Percentiles rank a stretch among this genome's conserved stretches.
Conservation (phyloP, 495 filamentous ascomycete genomes). For the Patellaria atrata region DNA sequence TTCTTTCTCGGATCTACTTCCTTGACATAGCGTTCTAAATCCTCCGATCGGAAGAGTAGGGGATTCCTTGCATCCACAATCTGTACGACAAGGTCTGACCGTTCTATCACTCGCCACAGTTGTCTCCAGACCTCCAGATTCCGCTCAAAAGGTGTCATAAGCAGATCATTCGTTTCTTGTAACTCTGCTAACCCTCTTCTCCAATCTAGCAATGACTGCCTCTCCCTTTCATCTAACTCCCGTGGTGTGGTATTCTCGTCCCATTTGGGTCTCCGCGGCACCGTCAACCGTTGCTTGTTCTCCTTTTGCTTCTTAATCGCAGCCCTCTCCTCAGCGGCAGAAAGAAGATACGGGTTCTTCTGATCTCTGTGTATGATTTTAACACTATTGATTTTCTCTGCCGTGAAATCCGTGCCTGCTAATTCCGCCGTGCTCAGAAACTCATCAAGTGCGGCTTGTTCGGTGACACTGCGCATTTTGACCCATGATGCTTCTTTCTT, state of each 20-base stretch:
- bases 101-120: conserved; percentile 95
- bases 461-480: conserved; percentile 97
- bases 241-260: conserved; percentile 66
- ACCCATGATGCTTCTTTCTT: conserved; percentile 68
- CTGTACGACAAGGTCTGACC: conserved; percentile 90
- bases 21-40: conserved; percentile 86
- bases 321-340: conserved; percentile 67
- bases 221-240: conserved; percentile 67
- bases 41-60: conserved; percentile 82
- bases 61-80: conserved; percentile 98
- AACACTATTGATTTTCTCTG: conserved; percentile 96
- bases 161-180: conserved; percentile 78
- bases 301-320: conserved; percentile 66
- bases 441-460: conserved; percentile 88
- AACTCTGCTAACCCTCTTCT: conserved; percentile 79
- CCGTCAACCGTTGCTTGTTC: conserved; percentile 64
- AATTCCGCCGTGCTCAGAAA: conserved; percentile 80
- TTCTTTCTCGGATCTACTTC: conserved; percentile 78
- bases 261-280: conserved; percentile 84
- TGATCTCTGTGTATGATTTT: conserved; percentile 96
- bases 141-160: conserved; percentile 97
- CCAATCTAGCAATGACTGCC: conserved; percentile 75
- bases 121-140: conserved; percentile 98
- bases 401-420: conserved; percentile 95
- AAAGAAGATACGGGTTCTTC: conserved; percentile 86